These are phyloP conservation scores for Puya raimondii DNA, from an alignment of 176 grass and related monocot genomes.

Conservation along the genomic window DNA sequence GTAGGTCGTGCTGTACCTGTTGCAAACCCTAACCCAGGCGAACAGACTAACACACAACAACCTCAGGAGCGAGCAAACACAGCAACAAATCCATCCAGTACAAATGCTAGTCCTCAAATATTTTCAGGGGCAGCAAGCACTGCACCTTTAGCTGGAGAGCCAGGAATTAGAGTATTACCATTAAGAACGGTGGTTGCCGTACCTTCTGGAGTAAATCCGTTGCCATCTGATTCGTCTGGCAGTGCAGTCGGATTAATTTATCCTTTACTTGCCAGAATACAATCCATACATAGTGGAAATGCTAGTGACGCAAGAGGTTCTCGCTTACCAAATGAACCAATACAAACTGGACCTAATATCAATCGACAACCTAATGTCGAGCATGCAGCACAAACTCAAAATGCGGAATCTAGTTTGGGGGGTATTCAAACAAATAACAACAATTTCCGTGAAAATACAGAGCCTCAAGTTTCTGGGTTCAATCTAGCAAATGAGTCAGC, in stretches of 20 bases:
- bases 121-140: constrained; percentile 39
- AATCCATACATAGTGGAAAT: constrained; percentile 37
- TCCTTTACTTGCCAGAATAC: constrained; percentile 63
- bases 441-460: background rate
- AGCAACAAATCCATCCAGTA: constrained; percentile 33
- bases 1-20: constrained; percentile 55
- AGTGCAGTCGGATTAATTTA: constrained; percentile 45
- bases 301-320: constrained; percentile 34
- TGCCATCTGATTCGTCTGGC: constrained; percentile 36
- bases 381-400: constrained; percentile 32
- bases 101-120: constrained; percentile 34
- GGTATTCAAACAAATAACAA: background rate
- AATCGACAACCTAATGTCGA: constrained; percentile 36
- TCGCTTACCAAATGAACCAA: constrained; percentile 29
- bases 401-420: constrained; percentile 1
- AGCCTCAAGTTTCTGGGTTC: constrained; percentile 7
- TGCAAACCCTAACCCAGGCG: constrained; percentile 41
- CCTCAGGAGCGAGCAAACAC: constrained; percentile 37
- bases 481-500: constrained; percentile 6
- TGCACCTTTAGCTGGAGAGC: constrained; percentile 50
- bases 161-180: constrained; percentile 71
- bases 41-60: constrained; percentile 41
- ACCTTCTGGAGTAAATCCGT: constrained; percentile 45
- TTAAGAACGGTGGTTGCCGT: constrained; percentile 68
- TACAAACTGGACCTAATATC: constrained; percentile 33